Conservation (phyloP, 805 yeast genomes). For the Kazachstania taianensis region DNA sequence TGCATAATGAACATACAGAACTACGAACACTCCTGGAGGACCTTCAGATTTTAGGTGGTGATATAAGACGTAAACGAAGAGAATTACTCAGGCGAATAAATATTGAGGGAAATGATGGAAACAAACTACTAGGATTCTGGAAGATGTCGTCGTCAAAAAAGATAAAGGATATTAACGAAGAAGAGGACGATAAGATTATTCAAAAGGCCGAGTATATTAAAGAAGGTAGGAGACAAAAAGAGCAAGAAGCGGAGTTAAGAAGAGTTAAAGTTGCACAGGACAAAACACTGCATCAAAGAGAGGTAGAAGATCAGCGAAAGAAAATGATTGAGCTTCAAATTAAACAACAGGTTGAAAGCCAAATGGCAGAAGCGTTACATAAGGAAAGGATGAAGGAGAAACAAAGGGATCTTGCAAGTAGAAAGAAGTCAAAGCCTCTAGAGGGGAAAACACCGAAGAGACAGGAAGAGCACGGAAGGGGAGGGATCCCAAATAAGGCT, state of each 20-base stretch:
- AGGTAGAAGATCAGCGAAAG: slow-evolving; percentile 14
- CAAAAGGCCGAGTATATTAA: slow-evolving; percentile 18
- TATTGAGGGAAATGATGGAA: not conserved
- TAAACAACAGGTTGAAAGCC: slow-evolving; percentile 19
- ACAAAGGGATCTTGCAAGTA: slow-evolving; percentile 4
- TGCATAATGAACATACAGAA: slow-evolving; percentile 9
- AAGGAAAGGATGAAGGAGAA: slow-evolving; percentile 9
- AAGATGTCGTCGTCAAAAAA: slow-evolving; percentile 5
- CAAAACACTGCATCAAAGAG: slow-evolving; percentile 10
- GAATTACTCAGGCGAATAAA: slow-evolving; percentile 5
- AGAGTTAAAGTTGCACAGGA: slow-evolving; percentile 4
- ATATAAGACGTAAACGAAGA: slow-evolving; percentile 18
- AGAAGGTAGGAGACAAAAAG: slow-evolving; percentile 10
- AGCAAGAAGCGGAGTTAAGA: slow-evolving; percentile 3
- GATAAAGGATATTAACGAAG: slow-evolving; percentile 11
- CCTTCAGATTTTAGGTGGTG: slow-evolving; percentile 23
- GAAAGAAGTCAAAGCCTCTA: slow-evolving; percentile 5
- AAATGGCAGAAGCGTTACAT: slow-evolving; percentile 13
- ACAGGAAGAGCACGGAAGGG: slow-evolving; percentile 3
- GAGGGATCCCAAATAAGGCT: not conserved
- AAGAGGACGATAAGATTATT: slow-evolving; percentile 15
- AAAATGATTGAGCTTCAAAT: slow-evolving; percentile 17
- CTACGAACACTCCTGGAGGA: slow-evolving; percentile 15
- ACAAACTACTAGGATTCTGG: slow-evolving; percentile 4
- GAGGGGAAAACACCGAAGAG: slow-evolving; percentile 2